Base-by-base conservation (phyloP, 371 early-diverging fungal genomes). In the Smittium culicis region DNA sequence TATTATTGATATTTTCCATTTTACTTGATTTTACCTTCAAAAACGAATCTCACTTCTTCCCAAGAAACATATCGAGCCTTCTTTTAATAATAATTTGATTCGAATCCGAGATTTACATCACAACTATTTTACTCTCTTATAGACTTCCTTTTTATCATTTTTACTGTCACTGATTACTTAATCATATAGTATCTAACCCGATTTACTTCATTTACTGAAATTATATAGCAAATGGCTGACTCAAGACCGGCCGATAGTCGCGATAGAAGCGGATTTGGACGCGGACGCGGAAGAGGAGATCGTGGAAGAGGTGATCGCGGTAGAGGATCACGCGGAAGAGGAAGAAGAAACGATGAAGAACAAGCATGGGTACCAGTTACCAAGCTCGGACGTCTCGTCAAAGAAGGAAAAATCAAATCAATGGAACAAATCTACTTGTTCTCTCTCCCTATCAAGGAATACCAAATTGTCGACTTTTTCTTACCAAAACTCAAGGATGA, bases 371-470 rank as follows among this genome's bases (percentile, higher is more conserved):
- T 86, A 75, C 94, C 94, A 72, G 94, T 96, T 66, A 96, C 94
- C 84, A 96, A 96, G 86, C 91, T 96, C 71, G 94, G 94, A 67
- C 94, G 94, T 83, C 91, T 96, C 71, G 91, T 96, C 68, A 91
- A 91, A 86, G 96, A 84, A 68, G 82, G 83, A 74, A 82, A 84
- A 85, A 88, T 91, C 87, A 85, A 85, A 84, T 84, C 88, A 70
- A 89, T 95, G 68, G 92, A 92, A 78, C 94, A 98, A 79, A 91
- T 99, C 78, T 98, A 97, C 82, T 81, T 91, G 68, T 93, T 93
- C 89, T 98, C 98, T 66, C 87, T 96, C 71, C 93, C 93, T 70
- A 93, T 99, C 86, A 96, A 98, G 89, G 99, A 99, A 83, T 94
- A 92, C 87, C 98, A 98, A 83, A 96, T 99, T 68, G 90, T 99